Percentiles rank a stretch among this genome's conserved stretches.
Evolutionary conservation across 371 early-diverging fungal genomes (phyloP).

Genomic region (Mucor saturninus): DNA sequence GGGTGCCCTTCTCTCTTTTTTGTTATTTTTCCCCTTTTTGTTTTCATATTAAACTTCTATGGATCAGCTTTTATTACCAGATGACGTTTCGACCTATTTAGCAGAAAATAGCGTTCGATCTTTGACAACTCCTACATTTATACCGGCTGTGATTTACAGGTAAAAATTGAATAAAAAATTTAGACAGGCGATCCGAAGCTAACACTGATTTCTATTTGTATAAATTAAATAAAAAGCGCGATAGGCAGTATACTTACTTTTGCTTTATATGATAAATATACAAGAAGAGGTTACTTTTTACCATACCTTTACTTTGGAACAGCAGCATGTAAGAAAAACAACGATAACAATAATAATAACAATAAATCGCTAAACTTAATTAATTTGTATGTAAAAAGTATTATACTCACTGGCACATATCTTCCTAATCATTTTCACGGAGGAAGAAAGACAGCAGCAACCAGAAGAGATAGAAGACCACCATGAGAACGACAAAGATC

Average conservation of each 20-base stretch:
- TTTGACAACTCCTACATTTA: slow-evolving; percentile 15
- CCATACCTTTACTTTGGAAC: slow-evolving; percentile 24
- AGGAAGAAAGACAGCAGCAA: slow-evolving; percentile 8
- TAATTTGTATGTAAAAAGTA: slow-evolving; percentile 1
- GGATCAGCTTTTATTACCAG: slow-evolving; percentile 11
- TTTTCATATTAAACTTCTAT: slow-evolving; percentile 4
- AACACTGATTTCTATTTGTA: neutral
- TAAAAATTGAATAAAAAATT: neutral
- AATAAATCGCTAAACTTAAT: neutral
- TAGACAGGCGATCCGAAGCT: too few relatives aligned
- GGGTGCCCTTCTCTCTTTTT: too few relatives aligned
- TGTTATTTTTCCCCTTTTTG: too few relatives aligned
- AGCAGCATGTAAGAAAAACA: slow-evolving; percentile 14
- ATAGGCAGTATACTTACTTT: slow-evolving; percentile 10
- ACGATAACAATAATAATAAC: neutral
- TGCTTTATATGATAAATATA: slow-evolving; percentile 15
- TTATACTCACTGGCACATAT: slow-evolving; percentile 15
- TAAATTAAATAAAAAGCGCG: neutral
- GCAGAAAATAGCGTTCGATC: slow-evolving; percentile 17
- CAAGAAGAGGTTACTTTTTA: slow-evolving; percentile 15
- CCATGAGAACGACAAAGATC: neutral
- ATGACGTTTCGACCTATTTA: slow-evolving; percentile 5
- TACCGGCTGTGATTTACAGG: slow-evolving; percentile 20
- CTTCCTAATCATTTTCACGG: slow-evolving; percentile 17
- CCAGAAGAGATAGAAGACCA: neutral